Conservation (phyloP, 1,284 basidiomycete genomes). For the Sparassis latifolia region DNA sequence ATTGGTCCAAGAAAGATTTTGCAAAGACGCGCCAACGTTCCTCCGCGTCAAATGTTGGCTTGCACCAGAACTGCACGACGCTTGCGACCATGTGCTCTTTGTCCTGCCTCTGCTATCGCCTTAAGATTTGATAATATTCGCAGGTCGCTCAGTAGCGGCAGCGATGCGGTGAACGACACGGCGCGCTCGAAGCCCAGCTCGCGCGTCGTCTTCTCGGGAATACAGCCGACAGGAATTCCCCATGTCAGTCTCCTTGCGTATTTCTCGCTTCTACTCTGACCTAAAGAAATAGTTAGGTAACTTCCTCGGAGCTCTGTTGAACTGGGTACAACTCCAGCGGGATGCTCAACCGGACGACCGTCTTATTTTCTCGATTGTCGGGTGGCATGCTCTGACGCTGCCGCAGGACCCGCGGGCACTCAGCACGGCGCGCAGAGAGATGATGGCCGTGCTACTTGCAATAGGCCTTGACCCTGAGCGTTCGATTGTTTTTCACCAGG, state of each 20-base stretch:
- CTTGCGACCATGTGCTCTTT: background rate
- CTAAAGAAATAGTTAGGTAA: constrained; percentile 71
- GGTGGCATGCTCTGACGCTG: constrained; percentile 89
- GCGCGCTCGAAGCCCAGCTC: background rate
- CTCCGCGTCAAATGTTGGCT: background rate
- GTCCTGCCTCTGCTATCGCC: too few relatives aligned
- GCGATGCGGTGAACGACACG: too few relatives aligned
- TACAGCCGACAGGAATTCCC: constrained; percentile 81
- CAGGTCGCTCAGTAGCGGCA: too few relatives aligned
- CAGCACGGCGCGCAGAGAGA: constrained; percentile 59
- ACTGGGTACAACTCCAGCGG: constrained; percentile 82
- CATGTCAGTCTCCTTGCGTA: constrained; percentile 47
- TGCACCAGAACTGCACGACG: background rate
- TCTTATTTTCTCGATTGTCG: constrained; percentile 84
- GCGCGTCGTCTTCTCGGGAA: constrained; percentile 70
- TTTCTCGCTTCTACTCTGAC: constrained; percentile 3
- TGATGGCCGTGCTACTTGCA: constrained; percentile 81
- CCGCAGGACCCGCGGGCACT: constrained; percentile 75
- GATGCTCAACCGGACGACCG: constrained; percentile 51
- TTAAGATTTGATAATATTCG: too few relatives aligned
- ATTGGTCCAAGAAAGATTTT: too few relatives aligned
- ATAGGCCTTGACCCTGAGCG: constrained; percentile 79
- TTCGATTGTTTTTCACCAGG: constrained; percentile 83
- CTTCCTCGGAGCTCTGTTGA: constrained; percentile 83
- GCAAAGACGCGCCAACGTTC: background rate